Base-by-base conservation (phyloP, 768 basidiomycete genomes). In the Mycena pura region DNA sequence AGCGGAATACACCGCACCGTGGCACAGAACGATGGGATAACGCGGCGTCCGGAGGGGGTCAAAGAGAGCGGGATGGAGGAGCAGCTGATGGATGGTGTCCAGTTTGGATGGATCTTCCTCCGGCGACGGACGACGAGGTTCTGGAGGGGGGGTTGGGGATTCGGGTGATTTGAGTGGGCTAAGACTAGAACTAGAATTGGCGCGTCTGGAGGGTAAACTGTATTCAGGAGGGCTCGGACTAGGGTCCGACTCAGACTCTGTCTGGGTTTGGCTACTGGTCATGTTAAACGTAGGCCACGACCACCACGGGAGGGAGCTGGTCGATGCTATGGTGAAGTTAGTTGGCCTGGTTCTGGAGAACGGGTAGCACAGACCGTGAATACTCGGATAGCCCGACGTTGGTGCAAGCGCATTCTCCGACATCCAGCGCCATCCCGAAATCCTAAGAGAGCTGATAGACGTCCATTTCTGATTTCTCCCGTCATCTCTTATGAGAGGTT, bases 21-120 rank as follows among this genome's bases (percentile, higher is more conserved):
- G 96, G 71, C 94, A 97, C n/a, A 99, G 82, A 3, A 96, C 94
- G 57, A 99, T 89, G 1, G 95, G 94, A 73, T 93, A 87, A 6
- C 96, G 87, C 2, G 97, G 95, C 5, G 82, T 83, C 64, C 92
- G 83, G 4, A 90, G 66, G 0, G 93, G 93, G 63, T 95, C 86
- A 66, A 85, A 91, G 27, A 99, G 80, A 0, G 86, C 81, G 3
- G 96, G 93, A 67, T 92, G 87, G 45, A 79, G 77, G 68, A 97
- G 85, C 5, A 98, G 77, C 51, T 81, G 81, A 72, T 91, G 90
- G 5, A 93, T 87, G 14, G 73, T 77, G 66, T 88, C 89, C 28
- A 72, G 49, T 38, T 58, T 29, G 28, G 61, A 53, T 28, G 63
- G 62, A 46, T 70, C 63, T 41, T 73, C 60, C 36, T 70, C 38